Base-by-base conservation (phyloP, 257 asterid species). In the Capsicum pubescens region DNA sequence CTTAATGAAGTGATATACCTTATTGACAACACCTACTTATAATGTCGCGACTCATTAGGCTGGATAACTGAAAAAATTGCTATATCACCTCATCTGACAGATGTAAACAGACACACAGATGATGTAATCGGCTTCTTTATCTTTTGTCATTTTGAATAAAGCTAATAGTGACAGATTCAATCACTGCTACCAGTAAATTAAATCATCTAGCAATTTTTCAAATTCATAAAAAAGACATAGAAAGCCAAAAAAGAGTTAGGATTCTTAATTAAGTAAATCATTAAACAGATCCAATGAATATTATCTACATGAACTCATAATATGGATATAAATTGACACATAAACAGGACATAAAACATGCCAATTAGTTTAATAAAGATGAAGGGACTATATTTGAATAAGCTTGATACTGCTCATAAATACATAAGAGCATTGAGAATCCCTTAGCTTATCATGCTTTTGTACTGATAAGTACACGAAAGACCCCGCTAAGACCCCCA, bases 271-370 rank as follows among this genome's bases (percentile, higher is more conserved):
- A 52, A 13, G 26, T 13, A 57, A 26, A 52, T 12, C 46, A 52
- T 52, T 12, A 76, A 74, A 76, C 81, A 52, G 63, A 26, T 76
- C 44, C 44, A 52, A 26, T 76, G 26, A 76, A 21, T 76, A 76
- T 26, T 32, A 26, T 76, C 5, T 2, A 7, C 54, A 46, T 21
- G 48, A 21, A 14, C 15, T 76, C 21, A 76, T 76, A 52, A 13
- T 52, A 76, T 26, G 81, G 63, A 52, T 76, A 17, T 52, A 21
- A 8, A 26, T 14, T 76, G 81, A 76, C 21, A 76, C 13, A 54
- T 46, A 74, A 74, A 74, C 61, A 50, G 61, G 52, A 52, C 21
- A 50, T 21, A 5, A 74, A 9, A 50, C 79, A 9, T 71, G 10
- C 56, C 54, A 69, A 69, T 39, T 69, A 69, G 17, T 46, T 71